Percentiles rank a stretch among this genome's conserved stretches.
Conservation (phyloP, 1,284 basidiomycete species). For the Leccinum subrobustum region DNA sequence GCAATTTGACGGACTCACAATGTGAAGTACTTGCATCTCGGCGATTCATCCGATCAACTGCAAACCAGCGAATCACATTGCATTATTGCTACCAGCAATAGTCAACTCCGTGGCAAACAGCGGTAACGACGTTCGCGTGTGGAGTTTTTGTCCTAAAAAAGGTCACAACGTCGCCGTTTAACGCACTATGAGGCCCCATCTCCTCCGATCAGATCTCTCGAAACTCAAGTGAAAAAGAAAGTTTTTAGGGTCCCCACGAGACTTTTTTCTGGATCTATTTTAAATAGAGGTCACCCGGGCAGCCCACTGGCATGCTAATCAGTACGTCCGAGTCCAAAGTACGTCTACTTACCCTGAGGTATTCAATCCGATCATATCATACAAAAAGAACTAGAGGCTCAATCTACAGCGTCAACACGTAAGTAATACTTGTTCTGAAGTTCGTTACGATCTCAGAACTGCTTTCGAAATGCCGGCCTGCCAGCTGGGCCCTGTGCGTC, state of each 20-base stretch:
- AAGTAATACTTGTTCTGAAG: not conserved
- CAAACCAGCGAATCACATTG: not conserved
- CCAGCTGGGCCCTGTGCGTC: too few relatives aligned
- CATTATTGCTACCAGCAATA: not conserved
- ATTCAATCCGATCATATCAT: not conserved
- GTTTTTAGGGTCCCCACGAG: not conserved
- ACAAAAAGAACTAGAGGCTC: not conserved
- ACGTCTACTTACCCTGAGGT: too few relatives aligned
- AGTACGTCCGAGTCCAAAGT: not conserved
- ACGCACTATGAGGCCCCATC: not conserved
- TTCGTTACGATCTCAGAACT: not conserved
- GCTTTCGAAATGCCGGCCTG: not conserved
- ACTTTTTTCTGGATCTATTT: not conserved
- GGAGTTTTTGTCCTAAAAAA: not conserved
- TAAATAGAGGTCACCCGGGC: not conserved
- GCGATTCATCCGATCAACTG: not conserved
- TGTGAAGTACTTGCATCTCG: too few relatives aligned
- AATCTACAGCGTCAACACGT: not conserved
- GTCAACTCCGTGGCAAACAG: not conserved
- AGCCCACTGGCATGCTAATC: not conserved
- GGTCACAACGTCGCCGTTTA: not conserved
- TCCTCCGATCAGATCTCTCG: not conserved
- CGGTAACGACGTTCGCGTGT: not conserved
- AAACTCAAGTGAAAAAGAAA: not conserved
- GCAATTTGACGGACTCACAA: not conserved